Evolutionary conservation across 2,329 filamentous ascomycete genomes (phyloP).

Genomic region (Paraphoma sp.): DNA sequence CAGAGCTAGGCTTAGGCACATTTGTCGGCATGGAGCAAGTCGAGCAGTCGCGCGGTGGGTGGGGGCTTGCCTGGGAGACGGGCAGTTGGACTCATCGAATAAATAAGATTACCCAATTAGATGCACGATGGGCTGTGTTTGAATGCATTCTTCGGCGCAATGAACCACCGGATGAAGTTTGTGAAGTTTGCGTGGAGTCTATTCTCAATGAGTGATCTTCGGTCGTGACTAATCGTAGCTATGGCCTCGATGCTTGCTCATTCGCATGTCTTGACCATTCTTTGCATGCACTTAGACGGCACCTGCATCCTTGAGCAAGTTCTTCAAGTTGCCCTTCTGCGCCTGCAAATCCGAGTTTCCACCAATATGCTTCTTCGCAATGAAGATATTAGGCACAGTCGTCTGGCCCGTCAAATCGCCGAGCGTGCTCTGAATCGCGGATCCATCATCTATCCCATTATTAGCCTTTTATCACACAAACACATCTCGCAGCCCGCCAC

Average conservation of each 20-base stretch:
- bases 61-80: constrained; percentile 12
- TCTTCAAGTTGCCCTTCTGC: constrained; percentile 68
- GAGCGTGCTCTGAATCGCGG: constrained; percentile 83
- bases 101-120: constrained; percentile 39
- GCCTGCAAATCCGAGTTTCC: constrained; percentile 89
- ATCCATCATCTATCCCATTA: constrained; percentile 72
- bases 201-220: neutral
- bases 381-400: constrained; percentile 96
- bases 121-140: constrained; percentile 26
- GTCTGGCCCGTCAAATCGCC: constrained; percentile 80
- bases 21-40: constrained; percentile 19
- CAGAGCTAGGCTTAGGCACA: constrained; percentile 7
- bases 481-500: too few species aligned
- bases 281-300: constrained; percentile 59
- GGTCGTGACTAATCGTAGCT: too few species aligned
- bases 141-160: constrained; percentile 23
- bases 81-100: constrained; percentile 32
- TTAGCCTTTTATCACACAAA: neutral
- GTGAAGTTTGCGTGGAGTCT: neutral
- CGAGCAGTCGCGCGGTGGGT: constrained; percentile 26
- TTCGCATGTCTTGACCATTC: neutral
- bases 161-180: neutral
- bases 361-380: constrained; percentile 88
- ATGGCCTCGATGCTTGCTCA: too few species aligned
- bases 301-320: constrained; percentile 68